Evolutionary conservation across 768 basidiomycete genomes (phyloP).

Genomic region (Boletus patriciae): DNA sequence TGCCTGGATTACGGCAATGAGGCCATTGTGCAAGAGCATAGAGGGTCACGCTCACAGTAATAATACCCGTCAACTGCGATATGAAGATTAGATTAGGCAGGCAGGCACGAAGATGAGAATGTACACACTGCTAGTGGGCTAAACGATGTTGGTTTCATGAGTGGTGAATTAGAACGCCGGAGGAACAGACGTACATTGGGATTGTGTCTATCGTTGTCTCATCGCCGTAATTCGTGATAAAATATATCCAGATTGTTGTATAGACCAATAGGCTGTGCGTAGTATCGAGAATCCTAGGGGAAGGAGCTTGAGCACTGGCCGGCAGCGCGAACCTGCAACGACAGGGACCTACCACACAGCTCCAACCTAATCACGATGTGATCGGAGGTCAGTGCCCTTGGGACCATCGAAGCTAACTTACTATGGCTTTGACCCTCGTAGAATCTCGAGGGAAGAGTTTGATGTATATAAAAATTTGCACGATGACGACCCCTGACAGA

Average conservation of each 20-base stretch:
- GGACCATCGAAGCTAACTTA: slow-evolving; percentile 10
- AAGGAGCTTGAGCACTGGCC: neutral
- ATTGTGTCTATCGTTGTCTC: slow-evolving; percentile 40
- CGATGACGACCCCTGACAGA: slow-evolving; percentile 29
- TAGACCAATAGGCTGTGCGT: slow-evolving; percentile 43
- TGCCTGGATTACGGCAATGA: slow-evolving; percentile 37
- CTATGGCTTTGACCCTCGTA: slow-evolving; percentile 21
- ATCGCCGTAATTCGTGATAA: slow-evolving; percentile 47
- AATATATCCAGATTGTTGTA: slow-evolving; percentile 42
- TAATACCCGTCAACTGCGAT: slow-evolving; percentile 28
- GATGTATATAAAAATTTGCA: slow-evolving; percentile 31
- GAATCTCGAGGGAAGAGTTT: slow-evolving; percentile 31
- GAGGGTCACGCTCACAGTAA: slow-evolving; percentile 27
- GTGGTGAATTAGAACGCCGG: neutral
- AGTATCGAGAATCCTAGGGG: slow-evolving; percentile 35
- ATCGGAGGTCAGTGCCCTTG: neutral
- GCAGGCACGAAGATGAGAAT: neutral
- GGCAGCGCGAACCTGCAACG: neutral
- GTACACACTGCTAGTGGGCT: slow-evolving; percentile 31
- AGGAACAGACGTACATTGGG: slow-evolving; percentile 38
- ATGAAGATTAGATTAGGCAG: neutral
- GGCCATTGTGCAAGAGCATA: neutral
- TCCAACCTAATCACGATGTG: slow-evolving; percentile 20
- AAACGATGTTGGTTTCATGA: neutral
- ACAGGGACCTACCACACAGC: slow-evolving; percentile 24